Evolutionary conservation across 768 basidiomycete species (phyloP).

Genomic region (Mycena belliarum): DNA sequence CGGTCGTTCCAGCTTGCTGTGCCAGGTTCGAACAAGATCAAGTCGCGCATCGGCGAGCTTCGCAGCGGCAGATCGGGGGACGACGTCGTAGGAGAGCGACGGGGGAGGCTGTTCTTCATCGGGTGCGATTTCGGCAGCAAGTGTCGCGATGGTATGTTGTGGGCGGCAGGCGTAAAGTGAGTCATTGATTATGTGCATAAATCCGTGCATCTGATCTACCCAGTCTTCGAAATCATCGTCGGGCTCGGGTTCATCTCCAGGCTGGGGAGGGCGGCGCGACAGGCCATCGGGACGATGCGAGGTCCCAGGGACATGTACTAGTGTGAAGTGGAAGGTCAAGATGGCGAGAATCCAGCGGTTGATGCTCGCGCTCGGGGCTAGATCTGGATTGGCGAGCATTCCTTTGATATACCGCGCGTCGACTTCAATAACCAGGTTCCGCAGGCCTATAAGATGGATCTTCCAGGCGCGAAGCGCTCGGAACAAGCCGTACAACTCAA

Average conservation of each 20-base stretch:
- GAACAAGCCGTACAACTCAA: slow-evolving; percentile 37
- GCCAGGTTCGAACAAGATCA: no score
- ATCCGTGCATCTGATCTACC: slow-evolving; percentile 22
- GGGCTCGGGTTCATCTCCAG: slow-evolving; percentile 15
- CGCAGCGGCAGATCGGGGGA: no score
- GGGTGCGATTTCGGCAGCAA: no score
- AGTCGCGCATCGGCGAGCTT: no score
- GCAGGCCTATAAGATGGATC: slow-evolving; percentile 30
- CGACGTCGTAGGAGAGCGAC: no score
- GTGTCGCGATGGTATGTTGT: background rate
- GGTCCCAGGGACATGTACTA: slow-evolving; percentile 30
- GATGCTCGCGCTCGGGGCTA: slow-evolving; percentile 26
- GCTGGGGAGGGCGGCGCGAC: slow-evolving; percentile 22
- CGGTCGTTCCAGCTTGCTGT: no score
- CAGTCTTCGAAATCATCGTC: slow-evolving; percentile 22
- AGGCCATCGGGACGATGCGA: slow-evolving; percentile 32
- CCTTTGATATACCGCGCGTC: slow-evolving; percentile 40
- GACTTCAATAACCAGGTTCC: slow-evolving; percentile 36
- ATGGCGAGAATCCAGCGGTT: slow-evolving; percentile 31
- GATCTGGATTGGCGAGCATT: slow-evolving; percentile 32
- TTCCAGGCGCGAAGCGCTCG: slow-evolving; percentile 25
- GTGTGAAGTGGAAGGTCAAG: slow-evolving; percentile 31
- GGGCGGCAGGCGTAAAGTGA: background rate
- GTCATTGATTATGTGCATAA: slow-evolving; percentile 22
- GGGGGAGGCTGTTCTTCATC: no score